phyloP scores from a whole-genome alignment of 805 yeast species.

The Saccharomycopsis babjevae region DNA sequence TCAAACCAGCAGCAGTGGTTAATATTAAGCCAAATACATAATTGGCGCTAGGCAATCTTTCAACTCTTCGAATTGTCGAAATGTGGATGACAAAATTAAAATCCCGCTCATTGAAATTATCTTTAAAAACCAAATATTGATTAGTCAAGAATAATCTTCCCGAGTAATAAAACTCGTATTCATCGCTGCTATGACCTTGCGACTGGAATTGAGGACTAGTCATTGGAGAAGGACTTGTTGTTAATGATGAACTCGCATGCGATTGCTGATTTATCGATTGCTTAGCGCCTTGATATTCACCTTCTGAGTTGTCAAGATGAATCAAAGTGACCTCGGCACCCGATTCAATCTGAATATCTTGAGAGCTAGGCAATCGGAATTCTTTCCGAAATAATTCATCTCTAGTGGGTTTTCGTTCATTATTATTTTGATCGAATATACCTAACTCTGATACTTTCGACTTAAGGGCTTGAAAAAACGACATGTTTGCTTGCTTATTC shows the following conservation, averaged over 20 bases:
- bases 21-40: slow-evolving; percentile 73
- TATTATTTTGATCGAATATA: slow-evolving; percentile 11
- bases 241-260: background rate
- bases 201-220: slow-evolving; percentile 6
- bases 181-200: background rate
- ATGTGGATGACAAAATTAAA: slow-evolving; percentile 66
- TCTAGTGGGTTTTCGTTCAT: slow-evolving; percentile 37
- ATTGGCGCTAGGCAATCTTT: slow-evolving; percentile 60
- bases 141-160: slow-evolving; percentile 67
- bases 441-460: slow-evolving; percentile 17
- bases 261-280: slow-evolving; percentile 5
- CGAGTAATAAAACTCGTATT: slow-evolving; percentile 30
- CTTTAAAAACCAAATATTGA: slow-evolving; percentile 66
- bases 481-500: slow-evolving; percentile 6
- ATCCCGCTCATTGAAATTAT: slow-evolving; percentile 54
- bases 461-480: slow-evolving; percentile 14
- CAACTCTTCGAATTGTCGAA: slow-evolving; percentile 74
- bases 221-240: slow-evolving; percentile 1
- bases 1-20: slow-evolving; percentile 54
- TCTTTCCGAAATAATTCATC: slow-evolving; percentile 64
- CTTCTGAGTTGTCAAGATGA: background rate
- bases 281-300: background rate
- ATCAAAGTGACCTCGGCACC: slow-evolving; percentile 47
- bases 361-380: slow-evolving; percentile 63
- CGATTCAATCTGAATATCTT: slow-evolving; percentile 52